Conservation (phyloP, 305 asterid species). For the Andrographis paniculata region DNA sequence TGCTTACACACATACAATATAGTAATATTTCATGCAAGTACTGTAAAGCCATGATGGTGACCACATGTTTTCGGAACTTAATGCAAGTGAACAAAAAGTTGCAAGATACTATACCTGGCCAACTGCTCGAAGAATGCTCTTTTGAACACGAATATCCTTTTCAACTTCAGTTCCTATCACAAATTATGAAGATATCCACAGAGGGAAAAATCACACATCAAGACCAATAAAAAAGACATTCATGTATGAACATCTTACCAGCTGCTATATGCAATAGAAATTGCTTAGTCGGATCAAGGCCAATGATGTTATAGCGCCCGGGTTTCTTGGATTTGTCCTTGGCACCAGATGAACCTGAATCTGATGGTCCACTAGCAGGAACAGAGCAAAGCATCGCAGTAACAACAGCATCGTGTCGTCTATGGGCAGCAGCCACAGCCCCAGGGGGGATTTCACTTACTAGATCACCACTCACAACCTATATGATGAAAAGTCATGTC, state of each 20-base stretch:
- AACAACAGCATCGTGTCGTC: conserved; percentile 91
- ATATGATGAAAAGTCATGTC: conserved; percentile 24
- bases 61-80: not conserved
- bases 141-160: conserved; percentile 76
- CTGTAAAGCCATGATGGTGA: conserved; percentile 7
- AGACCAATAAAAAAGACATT: conserved; percentile 11
- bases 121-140: conserved; percentile 84
- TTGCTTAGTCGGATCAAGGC: conserved; percentile 86
- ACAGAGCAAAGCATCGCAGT: conserved; percentile 93
- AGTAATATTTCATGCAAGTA: too few relatives aligned
- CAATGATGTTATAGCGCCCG: conserved; percentile 65
- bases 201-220: conserved; percentile 15
- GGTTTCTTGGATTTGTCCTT: conserved; percentile 92
- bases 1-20: too few relatives aligned
- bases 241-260: conserved; percentile 44
- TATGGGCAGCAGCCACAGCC: conserved; percentile 89
- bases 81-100: conserved; percentile 10
- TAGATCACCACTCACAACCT: conserved; percentile 98
- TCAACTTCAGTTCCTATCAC: conserved; percentile 68
- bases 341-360: conserved; percentile 77
- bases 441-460: conserved; percentile 89
- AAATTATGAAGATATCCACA: conserved; percentile 22
- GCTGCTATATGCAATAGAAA: conserved; percentile 84
- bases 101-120: conserved; percentile 49
- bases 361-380: conserved; percentile 81